Evolutionary conservation across 2,329 filamentous ascomycete species (phyloP).

Genomic region (Stagonosporopsis cucurbitacearum): DNA sequence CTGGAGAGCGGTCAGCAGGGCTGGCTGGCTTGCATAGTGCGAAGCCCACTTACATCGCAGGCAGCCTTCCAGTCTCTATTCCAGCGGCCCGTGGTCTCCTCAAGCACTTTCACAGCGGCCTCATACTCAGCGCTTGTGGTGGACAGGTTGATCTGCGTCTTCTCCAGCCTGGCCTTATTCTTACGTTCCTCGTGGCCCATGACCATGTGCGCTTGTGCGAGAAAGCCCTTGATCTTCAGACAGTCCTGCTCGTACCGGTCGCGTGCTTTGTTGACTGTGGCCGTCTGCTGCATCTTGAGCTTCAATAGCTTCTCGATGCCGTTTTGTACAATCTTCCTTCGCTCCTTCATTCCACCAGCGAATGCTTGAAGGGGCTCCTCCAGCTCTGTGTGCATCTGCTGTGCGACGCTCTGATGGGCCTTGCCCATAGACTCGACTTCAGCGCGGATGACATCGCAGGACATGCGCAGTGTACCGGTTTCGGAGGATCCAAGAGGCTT

Average conservation of each 20-base stretch:
- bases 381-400: constrained; percentile 94
- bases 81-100: constrained; percentile 95
- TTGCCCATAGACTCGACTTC: constrained; percentile 95
- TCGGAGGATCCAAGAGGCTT: constrained; percentile 91
- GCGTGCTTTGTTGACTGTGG: constrained; percentile 90
- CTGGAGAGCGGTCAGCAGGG: constrained; percentile 49
- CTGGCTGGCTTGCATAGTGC: no score
- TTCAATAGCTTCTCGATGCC: constrained; percentile 95
- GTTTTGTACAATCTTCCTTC: constrained; percentile 92
- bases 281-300: constrained; percentile 89
- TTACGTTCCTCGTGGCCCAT: constrained; percentile 99
- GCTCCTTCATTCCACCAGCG: constrained; percentile 92
- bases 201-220: constrained; percentile 99
- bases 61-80: constrained; percentile 98
- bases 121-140: constrained; percentile 94
- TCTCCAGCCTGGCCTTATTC: constrained; percentile 98
- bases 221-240: constrained; percentile 96
- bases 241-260: constrained; percentile 98
- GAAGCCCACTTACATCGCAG: constrained; percentile 66
- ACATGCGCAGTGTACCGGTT: constrained; percentile 79
- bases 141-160: constrained; percentile 95
- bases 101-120: constrained; percentile 85
- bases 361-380: constrained; percentile 94
- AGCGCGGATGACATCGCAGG: constrained; percentile 83
- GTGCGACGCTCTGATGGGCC: constrained; percentile 85